phyloP scores from a whole-genome alignment of 768 basidiomycete species.

The Serendipita sp. region DNA sequence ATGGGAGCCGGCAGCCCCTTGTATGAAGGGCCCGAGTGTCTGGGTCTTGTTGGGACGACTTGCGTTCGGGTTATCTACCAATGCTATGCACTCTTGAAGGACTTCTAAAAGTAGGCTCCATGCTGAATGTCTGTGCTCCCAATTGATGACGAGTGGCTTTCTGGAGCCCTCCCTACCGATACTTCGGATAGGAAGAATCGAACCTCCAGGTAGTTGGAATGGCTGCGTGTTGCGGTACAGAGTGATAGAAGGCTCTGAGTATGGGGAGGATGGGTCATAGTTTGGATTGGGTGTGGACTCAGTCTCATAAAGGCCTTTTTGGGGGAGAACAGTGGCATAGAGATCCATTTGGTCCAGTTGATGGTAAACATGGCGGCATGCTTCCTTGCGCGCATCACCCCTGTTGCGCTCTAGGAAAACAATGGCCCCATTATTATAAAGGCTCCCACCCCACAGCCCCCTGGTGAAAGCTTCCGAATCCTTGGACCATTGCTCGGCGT shows the following conservation, averaged over 20 bases:
- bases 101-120: slow-evolving; percentile 80
- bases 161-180: slow-evolving; percentile 47
- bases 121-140: slow-evolving; percentile 70
- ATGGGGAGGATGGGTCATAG: not conserved
- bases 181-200: slow-evolving; percentile 47
- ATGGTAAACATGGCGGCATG: slow-evolving; percentile 54
- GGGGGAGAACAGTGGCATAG: slow-evolving; percentile 58
- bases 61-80: not conserved
- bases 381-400: slow-evolving; percentile 36
- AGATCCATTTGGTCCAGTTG: slow-evolving; percentile 58
- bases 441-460: slow-evolving; percentile 14
- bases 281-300: slow-evolving; percentile 13
- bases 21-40: slow-evolving; percentile 15
- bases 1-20: not conserved
- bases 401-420: slow-evolving; percentile 7
- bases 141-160: slow-evolving; percentile 54
- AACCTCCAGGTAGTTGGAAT: slow-evolving; percentile 61
- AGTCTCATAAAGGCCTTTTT: slow-evolving; percentile 56
- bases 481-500: slow-evolving; percentile 19
- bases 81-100: slow-evolving; percentile 54
- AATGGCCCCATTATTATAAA: not conserved
- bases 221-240: slow-evolving; percentile 47
- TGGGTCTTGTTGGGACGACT: not conserved
- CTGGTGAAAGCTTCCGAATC: slow-evolving; percentile 9
- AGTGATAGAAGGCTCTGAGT: slow-evolving; percentile 13